Evolutionary conservation across 176 grass and related monocot species (phyloP), one percentile per base, ranked within the genome.

Genomic region (Thalia dealbata): DNA sequence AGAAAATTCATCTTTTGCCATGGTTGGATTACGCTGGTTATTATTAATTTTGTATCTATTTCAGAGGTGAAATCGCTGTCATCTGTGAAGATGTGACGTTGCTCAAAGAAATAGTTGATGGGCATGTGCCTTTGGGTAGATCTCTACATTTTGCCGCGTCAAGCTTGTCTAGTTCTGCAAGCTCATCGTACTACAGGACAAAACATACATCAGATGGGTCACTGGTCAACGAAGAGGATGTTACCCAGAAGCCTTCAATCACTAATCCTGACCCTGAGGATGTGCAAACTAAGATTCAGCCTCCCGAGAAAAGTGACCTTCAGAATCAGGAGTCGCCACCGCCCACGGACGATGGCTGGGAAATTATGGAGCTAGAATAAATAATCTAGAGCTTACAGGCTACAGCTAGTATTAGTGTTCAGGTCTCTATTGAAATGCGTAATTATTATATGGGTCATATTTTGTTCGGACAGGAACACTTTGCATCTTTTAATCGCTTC

Each of bases 21-120:
- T 26, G 27, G 10, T 67, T 63, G 10, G 24, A 30, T 67, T 38
- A 55, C n/a, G 59, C 21, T 61, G 12, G 21, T 64, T 19, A 23
- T 67, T 21, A 69, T 75, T 13, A 10, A 75, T 71, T 69, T 3
- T 77, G 41, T 78, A n/a, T 42, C 41, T 81, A 75, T 78, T 75
- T 19, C 84, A 93, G 86, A 81, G 84, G 86, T 75, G 86, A 93
- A 84, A 82, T 89, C 56, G 84, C 86, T 48, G 75, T 60, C 38
- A 87, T 89, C 43, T 67, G 72, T 65, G 65, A 80, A 74, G 81
- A 88, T 66, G 67, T 80, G 22, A 75, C 81, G 56, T 62, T 26
- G 64, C 72, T 88, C 18, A 92, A 88, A 81, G 80, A 88, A 72
- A 85, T 81, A 81, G 72, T 77, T 42, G 22, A 68, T 22, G 61